phyloP scores from a whole-genome alignment of 1,284 basidiomycete species.

The Boletus sp. region DNA sequence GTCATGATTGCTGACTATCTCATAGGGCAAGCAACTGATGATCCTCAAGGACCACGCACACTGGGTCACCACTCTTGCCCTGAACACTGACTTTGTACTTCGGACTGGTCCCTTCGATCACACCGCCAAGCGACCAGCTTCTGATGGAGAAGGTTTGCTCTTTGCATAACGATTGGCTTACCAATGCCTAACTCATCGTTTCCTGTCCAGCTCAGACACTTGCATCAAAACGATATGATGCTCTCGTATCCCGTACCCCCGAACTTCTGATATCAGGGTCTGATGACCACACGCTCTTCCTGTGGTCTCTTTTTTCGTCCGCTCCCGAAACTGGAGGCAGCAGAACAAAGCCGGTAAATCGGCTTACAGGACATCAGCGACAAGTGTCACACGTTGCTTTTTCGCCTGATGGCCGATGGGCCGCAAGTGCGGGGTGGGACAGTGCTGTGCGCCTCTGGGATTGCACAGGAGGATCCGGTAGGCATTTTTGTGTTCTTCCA shows the following conservation, averaged over 20 bases:
- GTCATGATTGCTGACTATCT: conserved; percentile 11
- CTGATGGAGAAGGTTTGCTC: conserved; percentile 72
- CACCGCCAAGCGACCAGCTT: conserved; percentile 66
- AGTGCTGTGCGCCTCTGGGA: conserved; percentile 93
- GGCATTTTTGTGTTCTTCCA: not conserved
- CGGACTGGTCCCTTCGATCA: conserved; percentile 96
- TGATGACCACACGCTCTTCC: conserved; percentile 92
- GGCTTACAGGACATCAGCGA: conserved; percentile 93
- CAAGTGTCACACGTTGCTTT: conserved; percentile 96
- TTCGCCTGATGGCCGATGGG: conserved; percentile 89
- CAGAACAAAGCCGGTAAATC: conserved; percentile 81
- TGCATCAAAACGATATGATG: conserved; percentile 73
- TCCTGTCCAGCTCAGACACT: conserved; percentile 60
- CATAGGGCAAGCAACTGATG: conserved; percentile 61
- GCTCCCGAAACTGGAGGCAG: conserved; percentile 36
- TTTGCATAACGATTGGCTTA: not conserved
- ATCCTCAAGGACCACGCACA: conserved; percentile 94
- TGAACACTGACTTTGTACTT: conserved; percentile 93
- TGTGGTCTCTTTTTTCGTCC: conserved; percentile 77
- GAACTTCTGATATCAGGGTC: conserved; percentile 92
- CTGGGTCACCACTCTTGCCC: conserved; percentile 95
- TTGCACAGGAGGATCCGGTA: conserved; percentile 29
- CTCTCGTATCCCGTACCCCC: conserved; percentile 62
- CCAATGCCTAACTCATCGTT: not conserved
- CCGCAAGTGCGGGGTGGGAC: conserved; percentile 91